Base-by-base conservation (phyloP, 345 rosid genomes). In the Eucalyptus paniculata region DNA sequence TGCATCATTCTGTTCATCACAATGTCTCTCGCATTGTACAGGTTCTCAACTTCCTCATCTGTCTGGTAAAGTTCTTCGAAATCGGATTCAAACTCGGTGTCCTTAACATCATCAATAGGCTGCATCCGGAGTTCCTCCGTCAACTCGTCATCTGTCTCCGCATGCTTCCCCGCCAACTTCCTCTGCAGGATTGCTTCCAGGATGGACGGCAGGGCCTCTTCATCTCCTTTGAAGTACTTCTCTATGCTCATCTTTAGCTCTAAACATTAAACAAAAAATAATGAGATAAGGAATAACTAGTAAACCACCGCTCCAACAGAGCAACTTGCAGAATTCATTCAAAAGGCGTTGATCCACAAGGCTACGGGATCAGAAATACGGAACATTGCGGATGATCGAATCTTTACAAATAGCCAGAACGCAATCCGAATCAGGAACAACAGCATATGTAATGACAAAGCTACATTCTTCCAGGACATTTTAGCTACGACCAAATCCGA, bases 211-310 rank as follows among this genome's bases (percentile, higher is more conserved):
- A 97, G 94, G 65, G 93, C 96, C 86, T 95, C 97, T 88, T 97
- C 99, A 44, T 96, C 94, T 5, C 98, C 98, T 12, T 94, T 91
- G 91, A 96, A 95, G 91, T 97, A 97, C 92, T 95, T 94, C 58
- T 95, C 94, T 82, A 97, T 91, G 88, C 90, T 92, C 53, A 85
- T 85, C 90, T 95, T 97, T 67, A 97, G 93, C 93, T 97, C 98
- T 97, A 90, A 72, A 49, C 92, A 82, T 8, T 8, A 28, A 32
- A 40, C n/a, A 56, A 80, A 87, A 69, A 5, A 37, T 3, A 34
- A 49, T 28, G 69, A 26, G 24, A 47, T 16, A 18, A n/a, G 88
- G 90, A 91, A 90, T 24, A 91, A 91, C 30, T 10, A 50, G 47
- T 30, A 50, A 67, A 86, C 8, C 77, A 86, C 45, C 69, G 23